These are phyloP conservation scores for Sorghum bicolor DNA, from an alignment of 176 grass and related monocot species.

Conservation along the genomic window DNA sequence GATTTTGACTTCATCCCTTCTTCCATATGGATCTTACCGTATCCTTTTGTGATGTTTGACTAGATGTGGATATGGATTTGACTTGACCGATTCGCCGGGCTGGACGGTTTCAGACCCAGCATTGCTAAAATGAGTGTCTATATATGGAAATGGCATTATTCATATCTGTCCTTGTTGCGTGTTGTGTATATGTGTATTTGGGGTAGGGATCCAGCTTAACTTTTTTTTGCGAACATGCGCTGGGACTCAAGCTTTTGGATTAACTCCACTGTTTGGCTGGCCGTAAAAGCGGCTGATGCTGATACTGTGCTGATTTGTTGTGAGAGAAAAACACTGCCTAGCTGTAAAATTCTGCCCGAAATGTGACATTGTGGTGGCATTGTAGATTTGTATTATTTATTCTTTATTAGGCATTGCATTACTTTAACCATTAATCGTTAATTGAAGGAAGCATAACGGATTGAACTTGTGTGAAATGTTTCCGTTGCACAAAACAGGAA, in stretches of 20 bases:
- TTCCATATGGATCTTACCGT: slow-evolving; percentile 2
- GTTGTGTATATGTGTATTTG: background rate
- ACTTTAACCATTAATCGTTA: background rate
- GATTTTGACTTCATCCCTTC: background rate
- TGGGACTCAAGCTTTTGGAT: too few species aligned
- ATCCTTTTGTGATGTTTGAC: background rate
- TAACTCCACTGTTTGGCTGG: too few species aligned
- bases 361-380: slow-evolving; percentile 22
- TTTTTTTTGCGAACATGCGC: too few species aligned
- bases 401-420: background rate
- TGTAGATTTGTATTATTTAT: background rate
- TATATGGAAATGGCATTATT: slow-evolving; percentile 22
- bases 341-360: too few species aligned
- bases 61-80: slow-evolving; percentile 26
- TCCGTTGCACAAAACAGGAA: background rate
- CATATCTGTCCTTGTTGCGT: slow-evolving; percentile 9
- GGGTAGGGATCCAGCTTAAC: slow-evolving; percentile 13
- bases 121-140: slow-evolving; percentile 26
- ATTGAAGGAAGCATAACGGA: background rate
- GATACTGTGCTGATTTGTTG: too few species aligned
- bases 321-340: too few species aligned
- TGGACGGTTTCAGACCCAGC: background rate
- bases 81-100: background rate
- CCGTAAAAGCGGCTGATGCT: too few species aligned
- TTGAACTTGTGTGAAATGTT: background rate